Percentiles rank a stretch among this genome's conserved stretches.
Conservation (phyloP, 2,329 filamentous ascomycete genomes). For the Aspergillus sp. region DNA sequence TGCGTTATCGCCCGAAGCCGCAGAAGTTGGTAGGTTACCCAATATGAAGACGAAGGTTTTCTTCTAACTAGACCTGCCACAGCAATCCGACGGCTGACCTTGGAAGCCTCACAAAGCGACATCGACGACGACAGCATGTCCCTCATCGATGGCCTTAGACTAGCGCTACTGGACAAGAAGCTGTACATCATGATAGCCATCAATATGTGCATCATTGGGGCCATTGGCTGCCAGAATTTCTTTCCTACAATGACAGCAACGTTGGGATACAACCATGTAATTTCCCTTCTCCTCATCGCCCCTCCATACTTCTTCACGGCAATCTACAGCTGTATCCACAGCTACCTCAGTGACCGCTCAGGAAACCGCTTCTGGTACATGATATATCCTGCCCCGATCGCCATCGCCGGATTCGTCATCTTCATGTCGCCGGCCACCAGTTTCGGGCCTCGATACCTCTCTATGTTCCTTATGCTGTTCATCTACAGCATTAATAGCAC, state of each 20-base stretch:
- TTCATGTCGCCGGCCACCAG: slow-evolving; percentile 45
- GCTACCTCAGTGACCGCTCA: slow-evolving; percentile 39
- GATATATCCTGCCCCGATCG: slow-evolving; percentile 48
- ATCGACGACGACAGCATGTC: slow-evolving; percentile 49
- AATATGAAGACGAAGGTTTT: neutral
- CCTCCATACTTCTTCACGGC: slow-evolving; percentile 53
- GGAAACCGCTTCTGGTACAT: slow-evolving; percentile 50
- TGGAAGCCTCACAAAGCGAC: slow-evolving; percentile 52
- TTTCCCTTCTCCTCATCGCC: slow-evolving; percentile 49
- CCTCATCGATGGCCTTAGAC: slow-evolving; percentile 51
- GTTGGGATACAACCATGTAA: slow-evolving; percentile 42
- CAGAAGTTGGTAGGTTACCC: slow-evolving; percentile 33
- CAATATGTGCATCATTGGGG: slow-evolving; percentile 51
- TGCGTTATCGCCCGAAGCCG: slow-evolving; percentile 44
- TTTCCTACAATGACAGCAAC: slow-evolving; percentile 50
- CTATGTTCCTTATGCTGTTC: slow-evolving; percentile 52
- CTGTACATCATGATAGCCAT: slow-evolving; percentile 46
- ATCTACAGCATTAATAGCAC: slow-evolving; percentile 26
- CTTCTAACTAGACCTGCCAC: neutral
- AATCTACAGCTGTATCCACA: slow-evolving; percentile 42
- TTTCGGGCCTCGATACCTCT: slow-evolving; percentile 54
- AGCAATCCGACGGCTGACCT: slow-evolving; percentile 48
- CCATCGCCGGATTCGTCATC: slow-evolving; percentile 49
- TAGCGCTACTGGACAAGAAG: slow-evolving; percentile 53
- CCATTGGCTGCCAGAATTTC: slow-evolving; percentile 53